These are phyloP conservation scores for Fusarium sp. DNA, from an alignment of 2,329 filamentous ascomycete species.

Conservation along the genomic window DNA sequence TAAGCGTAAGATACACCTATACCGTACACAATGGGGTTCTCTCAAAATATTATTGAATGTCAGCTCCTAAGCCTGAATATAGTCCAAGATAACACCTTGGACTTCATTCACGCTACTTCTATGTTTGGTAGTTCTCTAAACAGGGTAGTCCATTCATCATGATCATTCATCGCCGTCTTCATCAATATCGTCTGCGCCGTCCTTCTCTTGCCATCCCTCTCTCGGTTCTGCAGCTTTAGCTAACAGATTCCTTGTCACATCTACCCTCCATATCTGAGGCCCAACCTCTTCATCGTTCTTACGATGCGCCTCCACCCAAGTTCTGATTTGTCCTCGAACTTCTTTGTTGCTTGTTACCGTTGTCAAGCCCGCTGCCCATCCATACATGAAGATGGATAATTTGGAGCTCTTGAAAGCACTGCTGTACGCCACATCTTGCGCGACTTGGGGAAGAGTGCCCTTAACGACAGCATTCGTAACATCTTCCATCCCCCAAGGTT, in stretches of 20 bases:
- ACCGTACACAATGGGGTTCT: no score
- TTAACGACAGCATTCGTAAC: slow-evolving; percentile 47
- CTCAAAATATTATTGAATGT: no score
- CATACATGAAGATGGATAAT: slow-evolving; percentile 58
- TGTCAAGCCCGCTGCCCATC: slow-evolving; percentile 54
- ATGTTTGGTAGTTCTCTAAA: background rate
- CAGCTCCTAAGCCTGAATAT: background rate
- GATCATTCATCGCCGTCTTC: slow-evolving; percentile 11
- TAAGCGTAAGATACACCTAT: no score
- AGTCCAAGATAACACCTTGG: background rate
- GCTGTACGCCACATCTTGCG: slow-evolving; percentile 53
- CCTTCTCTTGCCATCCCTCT: slow-evolving; percentile 31
- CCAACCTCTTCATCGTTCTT: slow-evolving; percentile 50
- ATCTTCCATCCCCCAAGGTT: slow-evolving; percentile 49
- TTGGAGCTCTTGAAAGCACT: slow-evolving; percentile 56
- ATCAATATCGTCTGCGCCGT: slow-evolving; percentile 1
- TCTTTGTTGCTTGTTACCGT: slow-evolving; percentile 61
- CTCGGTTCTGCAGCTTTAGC: slow-evolving; percentile 53
- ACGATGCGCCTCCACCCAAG: slow-evolving; percentile 54
- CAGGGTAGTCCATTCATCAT: background rate
- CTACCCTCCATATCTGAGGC: slow-evolving; percentile 53
- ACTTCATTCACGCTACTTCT: background rate
- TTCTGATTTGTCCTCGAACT: slow-evolving; percentile 54
- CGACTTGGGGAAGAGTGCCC: slow-evolving; percentile 53
- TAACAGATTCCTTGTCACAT: slow-evolving; percentile 56